phyloP scores from a whole-genome alignment of 257 asterid genomes.

The Agastache rugosa region DNA sequence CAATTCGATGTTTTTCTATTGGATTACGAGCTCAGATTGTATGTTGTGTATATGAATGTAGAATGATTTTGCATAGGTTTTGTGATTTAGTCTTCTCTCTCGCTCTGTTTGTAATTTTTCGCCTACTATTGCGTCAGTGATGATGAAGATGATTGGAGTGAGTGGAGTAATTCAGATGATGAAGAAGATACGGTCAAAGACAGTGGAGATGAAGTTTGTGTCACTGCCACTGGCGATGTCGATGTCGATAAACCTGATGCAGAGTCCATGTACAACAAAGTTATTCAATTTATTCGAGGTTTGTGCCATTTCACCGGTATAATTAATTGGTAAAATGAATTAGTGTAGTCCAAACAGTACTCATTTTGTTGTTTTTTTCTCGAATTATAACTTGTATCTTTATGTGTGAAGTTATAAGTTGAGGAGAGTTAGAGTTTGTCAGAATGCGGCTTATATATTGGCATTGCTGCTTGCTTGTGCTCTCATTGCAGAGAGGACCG shows the following conservation, averaged over 20 bases:
- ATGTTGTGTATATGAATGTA: background rate
- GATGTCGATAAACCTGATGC: conserved; percentile 32
- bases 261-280: conserved; percentile 35
- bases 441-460: background rate
- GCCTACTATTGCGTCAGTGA: conserved; percentile 31
- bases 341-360: background rate
- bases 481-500: conserved; percentile 47
- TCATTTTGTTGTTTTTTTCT: background rate
- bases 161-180: conserved; percentile 30
- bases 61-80: background rate
- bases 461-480: conserved; percentile 5
- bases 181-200: background rate
- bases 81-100: background rate
- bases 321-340: background rate
- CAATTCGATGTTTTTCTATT: background rate
- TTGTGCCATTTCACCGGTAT: background rate
- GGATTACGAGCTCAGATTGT: background rate
- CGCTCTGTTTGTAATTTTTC: background rate
- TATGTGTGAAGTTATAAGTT: background rate
- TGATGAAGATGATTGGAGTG: conserved; percentile 33
- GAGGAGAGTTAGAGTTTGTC: background rate
- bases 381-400: background rate
- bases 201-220: conserved; percentile 18
- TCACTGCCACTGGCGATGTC: no score
- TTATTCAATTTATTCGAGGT: conserved; percentile 44